These are phyloP conservation scores for Russula vinacea DNA, from an alignment of 768 basidiomycete species.

Conservation along the genomic window DNA sequence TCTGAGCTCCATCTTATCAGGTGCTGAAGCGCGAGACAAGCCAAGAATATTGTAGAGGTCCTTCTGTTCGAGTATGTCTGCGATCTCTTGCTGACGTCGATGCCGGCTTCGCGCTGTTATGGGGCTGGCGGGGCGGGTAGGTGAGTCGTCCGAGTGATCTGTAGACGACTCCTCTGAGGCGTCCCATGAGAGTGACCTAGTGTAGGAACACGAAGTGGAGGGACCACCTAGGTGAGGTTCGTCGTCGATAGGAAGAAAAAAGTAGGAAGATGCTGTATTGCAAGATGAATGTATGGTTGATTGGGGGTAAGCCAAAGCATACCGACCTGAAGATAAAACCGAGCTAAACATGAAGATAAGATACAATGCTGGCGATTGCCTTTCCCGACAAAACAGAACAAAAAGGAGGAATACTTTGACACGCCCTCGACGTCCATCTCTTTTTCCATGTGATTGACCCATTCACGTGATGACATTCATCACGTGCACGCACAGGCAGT, in stretches of 20 bases:
- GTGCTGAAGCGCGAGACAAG: constrained; percentile 44
- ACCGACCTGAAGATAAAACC: constrained; percentile 29
- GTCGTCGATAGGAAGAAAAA: constrained; percentile 61
- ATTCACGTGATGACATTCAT: constrained; percentile 8
- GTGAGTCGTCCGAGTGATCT: constrained; percentile 28
- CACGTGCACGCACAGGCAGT: not conserved
- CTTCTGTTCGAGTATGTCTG: constrained; percentile 55
- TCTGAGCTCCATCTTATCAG: constrained; percentile 63
- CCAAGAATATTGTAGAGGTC: constrained; percentile 77
- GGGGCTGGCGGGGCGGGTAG: constrained; percentile 18
- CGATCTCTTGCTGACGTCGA: constrained; percentile 39
- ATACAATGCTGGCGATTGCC: not conserved
- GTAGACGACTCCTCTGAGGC: constrained; percentile 25
- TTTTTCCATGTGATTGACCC: constrained; percentile 18
- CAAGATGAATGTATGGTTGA: not conserved
- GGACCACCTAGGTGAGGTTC: constrained; percentile 48
- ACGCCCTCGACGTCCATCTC: not conserved
- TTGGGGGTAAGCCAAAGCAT: not conserved
- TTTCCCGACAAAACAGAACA: constrained; percentile 5
- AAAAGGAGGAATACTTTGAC: not conserved
- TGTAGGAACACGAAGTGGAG: constrained; percentile 33
- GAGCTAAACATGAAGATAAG: constrained; percentile 26
- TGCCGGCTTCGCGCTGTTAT: constrained; percentile 21
- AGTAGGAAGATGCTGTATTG: constrained; percentile 56
- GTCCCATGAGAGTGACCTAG: constrained; percentile 36